Conservation (phyloP, 2,329 filamentous ascomycete species). For the Xylaria sp. region DNA sequence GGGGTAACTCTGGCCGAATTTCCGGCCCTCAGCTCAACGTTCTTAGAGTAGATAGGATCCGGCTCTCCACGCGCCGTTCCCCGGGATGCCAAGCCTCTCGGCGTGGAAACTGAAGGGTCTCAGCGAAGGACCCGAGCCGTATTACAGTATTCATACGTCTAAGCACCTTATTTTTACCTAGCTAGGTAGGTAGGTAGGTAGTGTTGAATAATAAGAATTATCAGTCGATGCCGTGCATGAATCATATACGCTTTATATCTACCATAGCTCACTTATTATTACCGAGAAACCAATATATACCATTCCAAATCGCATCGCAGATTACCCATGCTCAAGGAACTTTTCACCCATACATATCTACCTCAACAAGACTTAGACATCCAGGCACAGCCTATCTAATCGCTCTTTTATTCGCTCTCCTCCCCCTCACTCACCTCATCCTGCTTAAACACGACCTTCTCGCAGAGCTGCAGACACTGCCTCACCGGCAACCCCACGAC, state of each 20-base stretch:
- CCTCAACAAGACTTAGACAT: neutral
- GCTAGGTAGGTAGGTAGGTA: no score
- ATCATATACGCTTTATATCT: constrained; percentile 6
- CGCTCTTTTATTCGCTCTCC: constrained; percentile 22
- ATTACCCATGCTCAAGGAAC: neutral
- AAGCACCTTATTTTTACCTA: no score
- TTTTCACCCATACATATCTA: neutral
- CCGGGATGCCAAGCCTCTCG: constrained; percentile 23
- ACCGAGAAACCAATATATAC: constrained; percentile 18
- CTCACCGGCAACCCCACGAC: constrained; percentile 90
- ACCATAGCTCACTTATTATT: constrained; percentile 17
- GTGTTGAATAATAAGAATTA: neutral
- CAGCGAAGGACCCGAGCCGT: neutral
- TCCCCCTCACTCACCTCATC: constrained; percentile 61
- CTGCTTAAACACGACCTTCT: constrained; percentile 85
- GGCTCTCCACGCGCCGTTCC: neutral
- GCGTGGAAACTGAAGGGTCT: neutral
- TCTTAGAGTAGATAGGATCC: neutral
- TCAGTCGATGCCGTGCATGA: constrained; percentile 3
- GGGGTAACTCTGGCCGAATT: constrained; percentile 16
- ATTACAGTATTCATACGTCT: no score
- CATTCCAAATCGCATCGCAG: neutral
- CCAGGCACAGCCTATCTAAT: constrained; percentile 35
- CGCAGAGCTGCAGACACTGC: constrained; percentile 81
- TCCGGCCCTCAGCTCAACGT: neutral